A percentile compares a stretch with the other conserved stretches of the same genome.
phyloP scores from a whole-genome alignment of 164 flowering plant genomes.

The Vitis riparia region DNA sequence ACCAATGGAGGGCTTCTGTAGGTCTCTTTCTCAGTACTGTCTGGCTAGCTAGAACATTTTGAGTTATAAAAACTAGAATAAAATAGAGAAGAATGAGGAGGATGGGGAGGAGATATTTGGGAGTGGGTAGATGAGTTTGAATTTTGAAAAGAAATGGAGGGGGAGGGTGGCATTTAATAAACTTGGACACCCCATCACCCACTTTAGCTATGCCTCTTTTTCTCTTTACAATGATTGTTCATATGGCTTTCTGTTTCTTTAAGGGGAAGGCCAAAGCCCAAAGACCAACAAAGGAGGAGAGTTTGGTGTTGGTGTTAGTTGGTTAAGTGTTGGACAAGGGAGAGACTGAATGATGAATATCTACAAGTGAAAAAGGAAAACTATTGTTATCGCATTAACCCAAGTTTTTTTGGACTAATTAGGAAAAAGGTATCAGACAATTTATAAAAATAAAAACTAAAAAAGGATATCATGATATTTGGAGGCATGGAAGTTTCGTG shows the following conservation, averaged over 20 bases:
- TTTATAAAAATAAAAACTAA: too few relatives aligned
- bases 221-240: conserved; percentile 37
- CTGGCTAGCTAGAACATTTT: not conserved
- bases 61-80: not conserved
- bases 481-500: too few relatives aligned
- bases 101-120: not conserved
- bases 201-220: conserved; percentile 32
- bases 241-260: conserved; percentile 51
- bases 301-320: conserved; percentile 45
- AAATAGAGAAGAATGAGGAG: conserved; percentile 1
- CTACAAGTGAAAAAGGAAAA: not conserved
- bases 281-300: conserved; percentile 8
- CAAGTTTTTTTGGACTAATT: too few relatives aligned
- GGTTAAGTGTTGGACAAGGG: conserved; percentile 43
- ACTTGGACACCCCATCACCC: conserved; percentile 10
- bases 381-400: not conserved
- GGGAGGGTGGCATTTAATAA: conserved; percentile 33
- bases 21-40: not conserved
- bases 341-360: conserved; percentile 23
- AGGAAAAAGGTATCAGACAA: too few relatives aligned
- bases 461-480: too few relatives aligned
- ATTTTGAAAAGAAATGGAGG: conserved; percentile 50
- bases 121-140: conserved; percentile 25
- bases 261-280: conserved; percentile 46
- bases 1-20: not conserved